These are phyloP conservation scores for Skeletonema potamos DNA, from an alignment of 108 stramenopile species.

Conservation along the genomic window DNA sequence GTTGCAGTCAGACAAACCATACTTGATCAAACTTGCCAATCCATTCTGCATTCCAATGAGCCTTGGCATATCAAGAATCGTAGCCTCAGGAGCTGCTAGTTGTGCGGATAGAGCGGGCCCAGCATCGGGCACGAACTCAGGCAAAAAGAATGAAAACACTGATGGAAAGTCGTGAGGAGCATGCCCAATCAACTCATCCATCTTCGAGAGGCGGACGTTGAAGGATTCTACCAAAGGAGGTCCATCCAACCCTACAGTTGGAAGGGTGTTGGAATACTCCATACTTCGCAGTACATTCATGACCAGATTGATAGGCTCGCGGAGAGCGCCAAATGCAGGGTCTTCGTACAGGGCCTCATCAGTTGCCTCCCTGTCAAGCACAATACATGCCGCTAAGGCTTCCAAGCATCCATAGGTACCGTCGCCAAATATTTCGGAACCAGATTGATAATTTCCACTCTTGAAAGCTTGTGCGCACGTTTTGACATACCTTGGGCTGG, in stretches of 20 bases:
- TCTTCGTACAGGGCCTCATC: conserved; percentile 49
- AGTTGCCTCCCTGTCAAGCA: conserved; percentile 62
- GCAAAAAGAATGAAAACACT: conserved; percentile 58
- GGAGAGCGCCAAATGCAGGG: conserved; percentile 56
- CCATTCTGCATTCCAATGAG: conserved; percentile 48
- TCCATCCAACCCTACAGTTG: conserved; percentile 10
- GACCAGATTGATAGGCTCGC: conserved; percentile 65
- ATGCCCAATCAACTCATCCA: conserved; percentile 44
- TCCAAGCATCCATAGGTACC: conserved; percentile 59
- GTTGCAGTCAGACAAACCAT: conserved; percentile 52
- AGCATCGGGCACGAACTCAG: conserved; percentile 45
- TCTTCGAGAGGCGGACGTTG: conserved; percentile 6
- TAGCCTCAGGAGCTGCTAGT: conserved; percentile 47
- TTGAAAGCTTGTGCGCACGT: conserved; percentile 55
- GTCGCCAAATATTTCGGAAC: conserved; percentile 37
- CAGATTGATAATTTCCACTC: conserved; percentile 48
- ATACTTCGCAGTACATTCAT: conserved; percentile 55
- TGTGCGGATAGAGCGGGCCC: conserved; percentile 18
- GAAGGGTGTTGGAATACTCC: conserved; percentile 44
- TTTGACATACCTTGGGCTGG: conserved; percentile 60
- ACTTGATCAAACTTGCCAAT: conserved; percentile 47
- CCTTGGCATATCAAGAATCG: conserved; percentile 47
- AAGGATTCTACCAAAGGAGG: conserved; percentile 16
- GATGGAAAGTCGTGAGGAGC: conserved; percentile 40
- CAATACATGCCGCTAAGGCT: conserved; percentile 55